Evolutionary conservation across 2,329 filamentous ascomycete species (phyloP).

Genomic region (Bipolaris oryzae): DNA sequence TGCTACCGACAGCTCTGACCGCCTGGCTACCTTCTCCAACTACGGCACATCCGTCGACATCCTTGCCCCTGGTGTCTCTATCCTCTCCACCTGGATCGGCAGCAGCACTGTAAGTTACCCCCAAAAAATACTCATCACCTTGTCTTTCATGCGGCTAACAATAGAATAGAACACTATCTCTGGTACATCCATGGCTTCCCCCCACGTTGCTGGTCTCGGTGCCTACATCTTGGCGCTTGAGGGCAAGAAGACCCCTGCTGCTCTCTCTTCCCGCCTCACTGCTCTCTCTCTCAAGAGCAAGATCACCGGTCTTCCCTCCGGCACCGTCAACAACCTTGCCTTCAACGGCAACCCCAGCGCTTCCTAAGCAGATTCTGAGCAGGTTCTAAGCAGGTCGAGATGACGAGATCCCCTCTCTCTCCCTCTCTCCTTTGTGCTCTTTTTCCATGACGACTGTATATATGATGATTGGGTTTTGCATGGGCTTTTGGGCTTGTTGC

Average conservation of each 20-base stretch:
- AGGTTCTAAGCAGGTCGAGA: too few species aligned
- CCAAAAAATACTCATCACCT: neutral
- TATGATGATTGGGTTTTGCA: too few species aligned
- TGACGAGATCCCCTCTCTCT: too few species aligned
- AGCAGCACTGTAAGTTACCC: conserved; percentile 43
- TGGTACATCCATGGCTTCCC: conserved; percentile 71
- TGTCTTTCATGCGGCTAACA: conserved; percentile 8
- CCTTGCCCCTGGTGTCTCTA: conserved; percentile 49
- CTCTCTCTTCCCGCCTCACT: conserved; percentile 57
- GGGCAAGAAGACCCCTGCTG: conserved; percentile 53
- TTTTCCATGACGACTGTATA: too few species aligned
- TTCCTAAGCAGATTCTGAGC: neutral
- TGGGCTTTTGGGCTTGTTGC: too few species aligned
- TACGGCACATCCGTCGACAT: conserved; percentile 48
- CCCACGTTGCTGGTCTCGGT: conserved; percentile 72
- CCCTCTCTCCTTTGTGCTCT: too few species aligned
- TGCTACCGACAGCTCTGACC: conserved; percentile 47
- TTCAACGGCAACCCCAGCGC: conserved; percentile 58
- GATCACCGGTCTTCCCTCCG: conserved; percentile 52
- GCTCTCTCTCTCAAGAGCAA: conserved; percentile 51
- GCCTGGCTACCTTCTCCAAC: conserved; percentile 49
- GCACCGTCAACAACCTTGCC: conserved; percentile 60
- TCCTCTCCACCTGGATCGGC: conserved; percentile 57
- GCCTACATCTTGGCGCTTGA: conserved; percentile 68
- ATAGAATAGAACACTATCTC: conserved; percentile 56